Conservation (phyloP, 257 asterid species). For the Oldenlandia corymbosa region DNA sequence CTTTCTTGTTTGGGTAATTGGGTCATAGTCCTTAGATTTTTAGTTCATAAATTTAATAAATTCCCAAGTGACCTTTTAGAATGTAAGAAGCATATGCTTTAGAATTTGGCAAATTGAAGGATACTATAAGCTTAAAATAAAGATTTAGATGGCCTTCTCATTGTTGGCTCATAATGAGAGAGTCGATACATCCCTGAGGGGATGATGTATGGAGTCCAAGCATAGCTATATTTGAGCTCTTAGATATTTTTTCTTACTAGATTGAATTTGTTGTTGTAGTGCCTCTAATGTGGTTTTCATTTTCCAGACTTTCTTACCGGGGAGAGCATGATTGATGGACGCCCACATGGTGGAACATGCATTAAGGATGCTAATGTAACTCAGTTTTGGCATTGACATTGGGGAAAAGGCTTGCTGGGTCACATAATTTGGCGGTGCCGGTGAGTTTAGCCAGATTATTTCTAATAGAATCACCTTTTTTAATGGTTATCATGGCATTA, state of each 20-base stretch:
- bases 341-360: neutral
- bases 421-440: neutral
- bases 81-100: neutral
- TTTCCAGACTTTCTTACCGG: constrained; percentile 5
- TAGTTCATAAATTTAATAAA: neutral
- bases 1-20: neutral
- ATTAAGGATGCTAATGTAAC: neutral
- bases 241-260: neutral
- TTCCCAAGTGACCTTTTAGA: neutral
- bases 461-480: neutral
- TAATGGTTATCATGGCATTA: neutral
- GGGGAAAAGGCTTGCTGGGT: constrained; percentile 1
- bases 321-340: neutral
- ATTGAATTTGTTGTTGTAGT: neutral
- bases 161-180: neutral
- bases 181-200: neutral
- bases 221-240: constrained; percentile 1
- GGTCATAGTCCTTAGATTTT: neutral
- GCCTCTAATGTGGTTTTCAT: neutral
- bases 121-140: neutral
- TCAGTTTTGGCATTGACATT: neutral
- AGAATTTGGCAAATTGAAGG: neutral
- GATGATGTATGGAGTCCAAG: neutral
- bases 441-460: neutral
- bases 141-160: neutral